Evolutionary conservation across 257 asterid genomes (phyloP).

Genomic region (Knoxia roxburghii): DNA sequence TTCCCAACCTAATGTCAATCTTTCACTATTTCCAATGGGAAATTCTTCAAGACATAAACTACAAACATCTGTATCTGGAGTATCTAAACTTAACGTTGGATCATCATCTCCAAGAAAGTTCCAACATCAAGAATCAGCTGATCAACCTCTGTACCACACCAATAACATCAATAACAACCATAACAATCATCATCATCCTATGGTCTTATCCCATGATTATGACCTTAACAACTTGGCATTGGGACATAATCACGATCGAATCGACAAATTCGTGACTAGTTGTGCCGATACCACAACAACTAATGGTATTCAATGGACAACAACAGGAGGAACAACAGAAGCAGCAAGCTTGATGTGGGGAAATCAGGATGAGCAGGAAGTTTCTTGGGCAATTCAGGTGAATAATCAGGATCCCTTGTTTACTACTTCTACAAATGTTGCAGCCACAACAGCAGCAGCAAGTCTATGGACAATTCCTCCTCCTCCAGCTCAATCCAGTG

Average conservation of each 20-base stretch:
- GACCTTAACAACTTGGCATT: not conserved
- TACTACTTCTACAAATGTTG: constrained; percentile 15
- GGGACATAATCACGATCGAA: constrained; percentile 2
- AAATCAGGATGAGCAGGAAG: constrained; percentile 10
- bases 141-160: not conserved
- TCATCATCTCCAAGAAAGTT: not conserved
- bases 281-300: not conserved
- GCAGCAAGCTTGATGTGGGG: constrained; percentile 21
- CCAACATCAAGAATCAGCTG: constrained; percentile 15
- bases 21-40: not conserved
- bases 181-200: not conserved
- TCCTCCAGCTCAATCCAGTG: constrained; percentile 9
- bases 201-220: constrained; percentile 5
- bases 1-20: not conserved
- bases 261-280: not conserved
- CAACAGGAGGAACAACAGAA: constrained; percentile 6
- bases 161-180: not conserved
- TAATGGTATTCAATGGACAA: constrained; percentile 8
- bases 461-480: constrained; percentile 34
- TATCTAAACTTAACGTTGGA: not conserved
- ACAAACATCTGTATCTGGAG: not conserved
- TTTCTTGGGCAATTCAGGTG: constrained; percentile 27
- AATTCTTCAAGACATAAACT: not conserved
- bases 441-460: constrained; percentile 11
- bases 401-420: constrained; percentile 26